Base-by-base conservation (phyloP, 768 basidiomycete species). In the Trametopsis cervina region DNA sequence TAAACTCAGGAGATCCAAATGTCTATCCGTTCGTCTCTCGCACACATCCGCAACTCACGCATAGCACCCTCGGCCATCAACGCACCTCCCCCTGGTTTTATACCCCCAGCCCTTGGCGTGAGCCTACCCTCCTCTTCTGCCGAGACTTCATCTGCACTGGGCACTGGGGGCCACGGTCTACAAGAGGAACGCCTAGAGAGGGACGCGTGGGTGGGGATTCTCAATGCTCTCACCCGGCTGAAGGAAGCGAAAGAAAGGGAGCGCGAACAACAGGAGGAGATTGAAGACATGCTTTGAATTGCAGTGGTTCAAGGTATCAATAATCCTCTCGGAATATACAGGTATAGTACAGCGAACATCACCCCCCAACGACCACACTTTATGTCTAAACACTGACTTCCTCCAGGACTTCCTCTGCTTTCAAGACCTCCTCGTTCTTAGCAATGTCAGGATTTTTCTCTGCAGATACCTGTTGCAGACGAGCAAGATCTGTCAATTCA, bases 31-130 rank as follows among this genome's bases (percentile, higher is more conserved):
- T 85, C 86, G 12, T 84, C 84, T 3, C 70, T 90, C 51, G 87
- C 88, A 15, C 86, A 89, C 56, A 84, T 91, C 50, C 75, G 86
- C 10, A 80, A 85, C 57, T 84, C 86, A 9, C 81, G 87, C 54
- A 87, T 90, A 59, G 84, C 88, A 36, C 87, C 88, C 7, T 85
- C 86, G n/a, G 82, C 86, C n/a, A 88, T 91, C 57, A 84, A 83
- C 42, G 87, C 88, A 0, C 86, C 86, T 26, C 76, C 80, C 4
- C 75, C 73, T 0, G 79, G 77, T 22, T 86, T 88, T 60, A 69
- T 89, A 9, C 88, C 87, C 4, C 82, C 87, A 3, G 82, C 85
- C 5, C 77, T 88, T 13, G 88, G 88, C 4, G 85, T 89, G 11
- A 84, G 85, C 3, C 72, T 86, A 44, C 85, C 88, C 40, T 57